Evolutionary conservation across 176 grass and related monocot species (phyloP), one percentile per base, ranked within the genome.

Genomic region (Juncus inflexus): DNA sequence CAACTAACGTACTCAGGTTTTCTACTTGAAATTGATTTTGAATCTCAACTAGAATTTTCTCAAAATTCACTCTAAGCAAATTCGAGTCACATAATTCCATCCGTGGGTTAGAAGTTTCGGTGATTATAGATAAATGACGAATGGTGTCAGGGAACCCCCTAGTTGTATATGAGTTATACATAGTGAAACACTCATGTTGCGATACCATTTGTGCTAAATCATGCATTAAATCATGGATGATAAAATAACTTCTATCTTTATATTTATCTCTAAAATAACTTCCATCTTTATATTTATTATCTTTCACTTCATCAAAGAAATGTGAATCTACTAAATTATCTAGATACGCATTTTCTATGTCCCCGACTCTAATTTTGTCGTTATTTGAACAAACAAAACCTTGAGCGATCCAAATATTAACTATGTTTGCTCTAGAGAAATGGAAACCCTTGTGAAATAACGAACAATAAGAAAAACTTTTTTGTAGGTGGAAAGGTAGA

Each of bases 361-460:
- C 80, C 50, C 86, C 79, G n/a, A 80, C 36, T 50, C 6, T 65
- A 8, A 49, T 15, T 1, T 3, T 9, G 0, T 3, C 1, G 4
- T 42, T 9, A 60, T 52, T 0, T 3, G 3, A 37, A 3, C 64
- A 12, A 12, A 90, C 62, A 63, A 71, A 83, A 40, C 73, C 68
- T 59, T 83, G 78, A 45, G 82, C 60, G n/a, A 86, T 82, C 86
- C 86, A 90, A 7, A 63, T 37, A 35, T 28, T 2, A n/a, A 85
- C 28, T 66, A 80, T 56, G 0, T 13, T 3, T 40, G 9, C 3
- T 5, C 5, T 38, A 39, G 14, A 4, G 62, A 79, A 87, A 0
- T 0, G 0, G 7, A 62, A 3, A 61, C 67, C 79, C 35, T 80
- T 43, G 4, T 70, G 70, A 52, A 42, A 86, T 5, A 78, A 35